Evolutionary conservation across 1,284 basidiomycete species (phyloP).

Genomic region (Austropuccinia psidii): DNA sequence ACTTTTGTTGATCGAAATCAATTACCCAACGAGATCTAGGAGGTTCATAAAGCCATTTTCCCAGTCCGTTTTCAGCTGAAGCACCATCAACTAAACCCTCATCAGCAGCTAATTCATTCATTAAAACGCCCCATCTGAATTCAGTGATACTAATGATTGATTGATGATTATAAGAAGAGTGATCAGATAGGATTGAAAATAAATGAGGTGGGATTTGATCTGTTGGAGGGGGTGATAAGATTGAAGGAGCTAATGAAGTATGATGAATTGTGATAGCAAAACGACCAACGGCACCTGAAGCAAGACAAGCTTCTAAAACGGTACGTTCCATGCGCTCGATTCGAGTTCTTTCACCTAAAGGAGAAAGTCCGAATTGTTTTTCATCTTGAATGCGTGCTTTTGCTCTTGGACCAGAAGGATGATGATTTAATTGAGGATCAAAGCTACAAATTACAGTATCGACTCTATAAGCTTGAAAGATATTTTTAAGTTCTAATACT

Average conservation of each 20-base stretch:
- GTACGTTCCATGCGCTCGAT: slow-evolving; percentile 24
- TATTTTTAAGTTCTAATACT: slow-evolving; percentile 19
- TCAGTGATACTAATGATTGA: slow-evolving; percentile 6
- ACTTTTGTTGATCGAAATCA: neutral
- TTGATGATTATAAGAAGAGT: neutral
- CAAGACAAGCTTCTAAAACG: slow-evolving; percentile 4
- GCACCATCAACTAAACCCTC: neutral
- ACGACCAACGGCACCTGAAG: neutral
- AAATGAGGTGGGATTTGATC: neutral
- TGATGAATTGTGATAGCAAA: slow-evolving; percentile 1
- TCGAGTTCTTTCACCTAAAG: slow-evolving; percentile 3
- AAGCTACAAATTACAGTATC: slow-evolving; percentile 29
- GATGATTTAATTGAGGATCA: neutral
- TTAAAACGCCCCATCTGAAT: slow-evolving; percentile 31
- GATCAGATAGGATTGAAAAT: neutral
- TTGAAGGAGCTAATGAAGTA: neutral
- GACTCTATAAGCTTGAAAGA: slow-evolving; percentile 27
- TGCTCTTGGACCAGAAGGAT: neutral
- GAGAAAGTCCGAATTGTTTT: neutral
- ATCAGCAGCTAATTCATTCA: slow-evolving; percentile 30
- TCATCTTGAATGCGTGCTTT: neutral
- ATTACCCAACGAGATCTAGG: neutral
- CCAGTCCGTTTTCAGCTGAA: slow-evolving; percentile 13
- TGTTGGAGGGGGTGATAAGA: neutral
- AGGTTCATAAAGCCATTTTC: slow-evolving; percentile 26